phyloP scores from a whole-genome alignment of 306 rosid genomes.

The Erythrophleum fordii region DNA sequence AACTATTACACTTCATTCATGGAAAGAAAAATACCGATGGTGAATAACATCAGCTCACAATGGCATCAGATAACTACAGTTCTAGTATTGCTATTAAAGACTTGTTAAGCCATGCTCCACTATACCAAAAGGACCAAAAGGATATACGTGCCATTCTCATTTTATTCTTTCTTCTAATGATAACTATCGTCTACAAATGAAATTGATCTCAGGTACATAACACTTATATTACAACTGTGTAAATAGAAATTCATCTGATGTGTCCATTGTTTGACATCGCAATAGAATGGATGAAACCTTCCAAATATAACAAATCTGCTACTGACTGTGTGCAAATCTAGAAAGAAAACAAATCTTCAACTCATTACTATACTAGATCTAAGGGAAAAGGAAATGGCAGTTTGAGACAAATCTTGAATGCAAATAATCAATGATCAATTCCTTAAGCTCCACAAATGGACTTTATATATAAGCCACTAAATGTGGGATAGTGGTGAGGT shows the following conservation, averaged over 20 bases:
- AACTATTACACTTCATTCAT: no score
- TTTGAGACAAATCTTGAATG: background rate
- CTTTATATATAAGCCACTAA: background rate
- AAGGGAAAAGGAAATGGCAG: background rate
- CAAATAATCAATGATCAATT: constrained; percentile 12
- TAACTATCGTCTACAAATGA: constrained; percentile 3
- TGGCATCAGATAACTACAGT: background rate
- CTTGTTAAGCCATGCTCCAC: background rate
- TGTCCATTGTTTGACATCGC: background rate
- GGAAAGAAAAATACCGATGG: background rate
- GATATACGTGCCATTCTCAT: background rate
- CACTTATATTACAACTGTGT: background rate
- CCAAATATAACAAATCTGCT: constrained; percentile 2
- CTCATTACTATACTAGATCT: constrained; percentile 8
- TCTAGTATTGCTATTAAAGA: background rate
- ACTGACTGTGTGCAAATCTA: background rate
- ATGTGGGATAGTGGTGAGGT: background rate
- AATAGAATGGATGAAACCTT: background rate
- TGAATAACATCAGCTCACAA: background rate
- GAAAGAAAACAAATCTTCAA: background rate
- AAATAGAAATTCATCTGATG: background rate
- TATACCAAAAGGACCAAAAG: background rate
- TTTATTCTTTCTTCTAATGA: background rate
- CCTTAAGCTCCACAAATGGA: background rate
- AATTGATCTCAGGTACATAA: background rate